Percentiles rank a stretch among this genome's conserved stretches.
phyloP scores from a whole-genome alignment of 2,329 filamentous ascomycete genomes.

The Fusarium avenaceum region DNA sequence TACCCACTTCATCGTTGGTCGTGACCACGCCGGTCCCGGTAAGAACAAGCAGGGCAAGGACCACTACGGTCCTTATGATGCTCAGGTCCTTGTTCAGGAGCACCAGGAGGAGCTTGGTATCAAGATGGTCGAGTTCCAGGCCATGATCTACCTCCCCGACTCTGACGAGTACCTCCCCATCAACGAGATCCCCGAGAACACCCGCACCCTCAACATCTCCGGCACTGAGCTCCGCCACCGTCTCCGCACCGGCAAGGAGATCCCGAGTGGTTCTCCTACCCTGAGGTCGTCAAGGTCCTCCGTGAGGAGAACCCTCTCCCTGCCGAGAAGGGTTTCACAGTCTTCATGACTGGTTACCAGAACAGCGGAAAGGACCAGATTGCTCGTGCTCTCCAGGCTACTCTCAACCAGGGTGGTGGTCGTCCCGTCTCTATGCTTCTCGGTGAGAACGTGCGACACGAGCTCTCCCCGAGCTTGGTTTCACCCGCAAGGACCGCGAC shows the following conservation, averaged over 20 bases:
- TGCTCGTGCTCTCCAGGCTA: constrained; percentile 94
- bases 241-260: constrained; percentile 90
- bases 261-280: constrained; percentile 99
- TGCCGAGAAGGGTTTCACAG: constrained; percentile 93
- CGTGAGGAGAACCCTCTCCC: constrained; percentile 96
- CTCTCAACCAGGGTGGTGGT: constrained; percentile 97
- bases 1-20: constrained; percentile 98
- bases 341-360: constrained; percentile 97
- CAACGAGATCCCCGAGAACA: constrained; percentile 86
- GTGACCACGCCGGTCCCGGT: constrained; percentile 97
- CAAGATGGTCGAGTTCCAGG: constrained; percentile 98
- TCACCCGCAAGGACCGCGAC: constrained; percentile 91
- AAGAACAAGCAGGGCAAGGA: constrained; percentile 98
- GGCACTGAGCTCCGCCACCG: constrained; percentile 92
- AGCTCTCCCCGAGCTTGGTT: constrained; percentile 95
- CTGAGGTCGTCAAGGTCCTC: constrained; percentile 96
- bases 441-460: constrained; percentile 92
- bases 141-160: constrained; percentile 99
- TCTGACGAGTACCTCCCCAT: constrained; percentile 95
- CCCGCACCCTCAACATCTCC: constrained; percentile 89
- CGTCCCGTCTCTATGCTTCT: constrained; percentile 94
- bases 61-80: constrained; percentile 98
- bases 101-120: constrained; percentile 97
- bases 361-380: constrained; percentile 98
- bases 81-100: constrained; percentile 95